Evolutionary conservation across 768 basidiomycete species (phyloP), one percentile per base, ranked within the genome.

Genomic region (Leccinum uliginosum): DNA sequence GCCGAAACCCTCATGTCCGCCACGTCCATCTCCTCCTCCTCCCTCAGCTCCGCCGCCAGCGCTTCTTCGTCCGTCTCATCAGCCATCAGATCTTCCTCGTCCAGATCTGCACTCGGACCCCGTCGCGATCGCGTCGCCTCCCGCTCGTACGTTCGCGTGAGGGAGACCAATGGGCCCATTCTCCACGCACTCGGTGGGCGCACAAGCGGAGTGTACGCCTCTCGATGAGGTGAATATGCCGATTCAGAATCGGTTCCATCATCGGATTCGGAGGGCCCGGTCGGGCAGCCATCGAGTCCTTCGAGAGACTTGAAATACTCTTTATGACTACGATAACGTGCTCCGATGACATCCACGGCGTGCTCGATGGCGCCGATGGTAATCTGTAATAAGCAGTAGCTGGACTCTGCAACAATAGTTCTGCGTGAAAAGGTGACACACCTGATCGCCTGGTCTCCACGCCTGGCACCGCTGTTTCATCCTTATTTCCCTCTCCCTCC

Each of bases 381-480:
- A 30, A 83, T 73, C 82, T 85, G 57, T 15, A 27, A 58, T 55
- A 54, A 23, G 46, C 4, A 10, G 35, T 23, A n/a, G 62, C 55
- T 21, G 45, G 52, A 48, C 21, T 21, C 26, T 53, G 5, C 34
- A 30, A 23, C 19, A 0, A n/a, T 10, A 15, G 2, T 38, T 12
- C 21, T 23, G 5, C 12, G 49, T 21, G 11, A 34, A 32, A 46
- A 26, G 38, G 10, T n/a, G n/a, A 52, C 61, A 11, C 50, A 83
- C 80, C 62, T 79, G 73, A 29, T 75, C 74, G 12, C 74, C 73
- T 3, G 75, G 53, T 48, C 77, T 74, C 85, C 87, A 90, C 7
- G 77, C 84, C 62, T 80, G 86, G 48, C 80, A 80, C 19, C 79
- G 78, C 40, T 74, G 73, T 70, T 88, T 89, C 64, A 85, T 65